Base-by-base conservation (phyloP, 1,284 basidiomycete species). In the Waitea zeae region DNA sequence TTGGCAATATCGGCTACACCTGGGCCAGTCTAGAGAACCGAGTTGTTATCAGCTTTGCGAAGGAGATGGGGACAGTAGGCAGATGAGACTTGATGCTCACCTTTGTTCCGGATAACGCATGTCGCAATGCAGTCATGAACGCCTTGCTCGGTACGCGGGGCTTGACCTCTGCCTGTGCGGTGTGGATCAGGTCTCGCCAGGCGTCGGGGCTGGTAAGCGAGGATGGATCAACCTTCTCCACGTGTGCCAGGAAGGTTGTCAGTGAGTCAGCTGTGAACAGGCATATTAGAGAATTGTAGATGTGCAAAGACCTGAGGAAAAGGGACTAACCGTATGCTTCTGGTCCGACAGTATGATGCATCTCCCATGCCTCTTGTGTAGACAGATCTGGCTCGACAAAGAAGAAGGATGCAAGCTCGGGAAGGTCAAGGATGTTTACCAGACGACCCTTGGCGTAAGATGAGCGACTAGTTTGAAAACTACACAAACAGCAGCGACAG, bases 31-130 rank as follows among this genome's bases (percentile, higher is more conserved):
- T 69, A 36, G n/a, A 34, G 22, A 4, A 3, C 28, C 4, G 30
- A 30, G 17, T 5, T 32, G 15, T 17, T n/a, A 26, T 26, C 22
- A 26, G 22, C n/a, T n/a, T n/a, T n/a, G n/a, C 22, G 22, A 26
- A n/a, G 22, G 22, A 26, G 7, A n/a, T n/a, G 22, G 7, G 22
- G 22, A 26, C 17, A 36, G 17, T 20, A 26, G 9, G 24, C 32
- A 31, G 14, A 24, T 32, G 11, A 20, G 12, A 31, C 15, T 36
- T 4, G 33, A n/a, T 18, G 50, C 63, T 18, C 35, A 82, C 87
- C 67, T 81, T 83, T 56, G 71, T 68, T 1, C 76, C 86, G 0
- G 79, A 88, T 41, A 92, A 52, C 2, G 78, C 80, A 45, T 83
- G 70, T 33, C 89, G 57, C 30, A 90, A 50, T 0, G 71, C 65